These are phyloP conservation scores for Cutaneotrichosporon cavernicola DNA, from an alignment of 1,284 basidiomycete genomes.

Conservation along the genomic window DNA sequence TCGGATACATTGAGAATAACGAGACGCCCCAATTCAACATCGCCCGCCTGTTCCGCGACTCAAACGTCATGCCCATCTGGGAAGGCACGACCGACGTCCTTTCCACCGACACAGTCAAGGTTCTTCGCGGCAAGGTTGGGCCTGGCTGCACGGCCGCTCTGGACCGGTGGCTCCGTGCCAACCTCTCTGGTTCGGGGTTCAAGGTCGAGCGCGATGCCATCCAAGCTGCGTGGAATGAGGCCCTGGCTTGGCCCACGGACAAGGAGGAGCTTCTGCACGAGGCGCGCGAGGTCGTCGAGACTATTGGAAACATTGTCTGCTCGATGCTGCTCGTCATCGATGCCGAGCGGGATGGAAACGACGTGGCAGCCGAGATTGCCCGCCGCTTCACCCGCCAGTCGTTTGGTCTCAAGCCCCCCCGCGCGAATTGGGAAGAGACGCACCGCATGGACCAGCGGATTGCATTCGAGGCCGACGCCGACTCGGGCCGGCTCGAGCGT, in stretches of 20 bases:
- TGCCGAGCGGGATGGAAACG: slow-evolving; percentile 19
- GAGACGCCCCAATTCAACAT: slow-evolving; percentile 56
- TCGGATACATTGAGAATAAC: slow-evolving; percentile 80
- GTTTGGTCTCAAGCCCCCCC: not conserved
- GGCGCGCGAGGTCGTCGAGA: slow-evolving; percentile 14
- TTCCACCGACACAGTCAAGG: slow-evolving; percentile 27
- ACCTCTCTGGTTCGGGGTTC: not conserved
- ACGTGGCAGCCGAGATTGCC: slow-evolving; percentile 17
- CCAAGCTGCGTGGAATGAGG: not conserved
- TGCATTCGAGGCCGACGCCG: slow-evolving; percentile 17
- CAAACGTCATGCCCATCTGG: slow-evolving; percentile 76
- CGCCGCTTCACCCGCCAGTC: slow-evolving; percentile 10
- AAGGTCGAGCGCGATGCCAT: slow-evolving; percentile 13
- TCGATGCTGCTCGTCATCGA: slow-evolving; percentile 21
- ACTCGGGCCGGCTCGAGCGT: slow-evolving; percentile 2
- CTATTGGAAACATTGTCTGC: slow-evolving; percentile 19
- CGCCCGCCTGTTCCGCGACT: slow-evolving; percentile 60
- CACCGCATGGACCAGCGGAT: slow-evolving; percentile 19
- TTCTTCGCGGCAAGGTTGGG: slow-evolving; percentile 15
- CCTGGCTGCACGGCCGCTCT: slow-evolving; percentile 2
- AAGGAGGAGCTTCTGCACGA: slow-evolving; percentile 20
- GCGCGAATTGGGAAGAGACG: slow-evolving; percentile 9
- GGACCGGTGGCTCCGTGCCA: slow-evolving; percentile 11
- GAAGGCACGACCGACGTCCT: slow-evolving; percentile 61
- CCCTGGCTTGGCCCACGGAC: slow-evolving; percentile 6